Evolutionary conservation across 495 filamentous ascomycete genomes (phyloP).

Genomic region (Lineolata rhizophorae): DNA sequence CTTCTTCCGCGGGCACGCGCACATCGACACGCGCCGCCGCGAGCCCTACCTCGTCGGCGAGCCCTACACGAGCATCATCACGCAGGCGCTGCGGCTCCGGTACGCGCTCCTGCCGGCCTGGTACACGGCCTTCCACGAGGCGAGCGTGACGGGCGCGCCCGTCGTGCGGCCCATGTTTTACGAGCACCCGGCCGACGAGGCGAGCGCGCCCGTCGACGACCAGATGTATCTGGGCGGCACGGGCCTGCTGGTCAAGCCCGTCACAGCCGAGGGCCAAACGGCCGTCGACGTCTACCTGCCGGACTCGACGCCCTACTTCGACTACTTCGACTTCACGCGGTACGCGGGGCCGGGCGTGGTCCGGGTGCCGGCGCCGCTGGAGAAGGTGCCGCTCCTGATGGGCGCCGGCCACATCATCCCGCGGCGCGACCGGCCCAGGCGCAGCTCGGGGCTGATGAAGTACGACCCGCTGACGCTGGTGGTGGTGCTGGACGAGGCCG

Average conservation of each 20-base stretch:
- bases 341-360: slow-evolving; percentile 42
- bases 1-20: slow-evolving; percentile 95
- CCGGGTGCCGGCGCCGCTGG: slow-evolving; percentile 55
- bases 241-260: slow-evolving; percentile 72
- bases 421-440: slow-evolving; percentile 65
- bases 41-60: slow-evolving; percentile 81
- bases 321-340: slow-evolving; percentile 71
- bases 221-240: slow-evolving; percentile 79
- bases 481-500: slow-evolving; percentile 45
- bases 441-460: slow-evolving; percentile 71
- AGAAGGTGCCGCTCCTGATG: slow-evolving; percentile 75
- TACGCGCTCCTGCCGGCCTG: slow-evolving; percentile 82
- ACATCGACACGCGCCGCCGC: slow-evolving; percentile 82
- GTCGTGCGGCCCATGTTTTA: slow-evolving; percentile 85
- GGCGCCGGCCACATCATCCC: slow-evolving; percentile 81
- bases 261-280: slow-evolving; percentile 49
- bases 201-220: slow-evolving; percentile 69
- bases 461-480: slow-evolving; percentile 89
- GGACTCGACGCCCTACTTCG: slow-evolving; percentile 72
- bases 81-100: slow-evolving; percentile 64
- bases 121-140: slow-evolving; percentile 93
- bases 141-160: slow-evolving; percentile 58
- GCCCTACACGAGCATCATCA: slow-evolving; percentile 69
- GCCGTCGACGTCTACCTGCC: slow-evolving; percentile 69
- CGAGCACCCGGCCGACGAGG: slow-evolving; percentile 69